Evolutionary conservation across 2,329 filamentous ascomycete genomes (phyloP), one percentile per base, ranked within the genome.

Genomic region (Trichoderma lentiforme): DNA sequence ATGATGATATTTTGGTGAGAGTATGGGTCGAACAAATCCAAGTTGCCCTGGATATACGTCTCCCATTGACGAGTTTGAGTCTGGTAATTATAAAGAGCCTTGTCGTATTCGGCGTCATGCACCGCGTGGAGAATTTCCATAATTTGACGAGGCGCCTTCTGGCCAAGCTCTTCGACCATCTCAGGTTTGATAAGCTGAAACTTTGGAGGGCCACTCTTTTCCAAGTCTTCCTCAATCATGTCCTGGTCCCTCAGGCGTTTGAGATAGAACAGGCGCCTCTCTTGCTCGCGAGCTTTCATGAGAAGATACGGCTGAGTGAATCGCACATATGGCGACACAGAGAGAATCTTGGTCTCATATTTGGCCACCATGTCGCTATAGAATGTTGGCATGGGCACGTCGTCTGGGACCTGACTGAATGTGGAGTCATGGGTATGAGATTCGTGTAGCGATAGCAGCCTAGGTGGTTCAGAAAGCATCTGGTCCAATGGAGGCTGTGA

Each of bases 21-120:
- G 78, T 94, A 96, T 0, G 97, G 96, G 78, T 99, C 94, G 76
- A 98, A 99, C 1, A 98, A 86, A 77, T 97, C 92, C 36, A 92
- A 85, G 75, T 96, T 97, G 15, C 93, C 94, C 65, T 95, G 91
- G 26, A 98, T 91, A 77, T 97, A 97, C 32, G 93, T 93, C 79
- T 99, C 96, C 96, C 96, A 99, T 76, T 98, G 95, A 34, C 93
- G 90, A 71, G 94, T 97, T 79, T 98, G 95, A 0, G 94, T 98
- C 80, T 94, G 90, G 79, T 98, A 99, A 76, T 95, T 94, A 81
- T 98, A 93, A 39, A 97, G 83, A 1, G 95, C 95, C 81, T 96
- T 97, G 80, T 99, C 95, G 77, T 98, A 98, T 80, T 99, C 96
- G 2, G 95, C 95, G 79, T 98, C 94, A 80, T 98, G 95, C 14